phyloP scores from a whole-genome alignment of 371 early-diverging fungal genomes.

The Actinomortierella wolfii region DNA sequence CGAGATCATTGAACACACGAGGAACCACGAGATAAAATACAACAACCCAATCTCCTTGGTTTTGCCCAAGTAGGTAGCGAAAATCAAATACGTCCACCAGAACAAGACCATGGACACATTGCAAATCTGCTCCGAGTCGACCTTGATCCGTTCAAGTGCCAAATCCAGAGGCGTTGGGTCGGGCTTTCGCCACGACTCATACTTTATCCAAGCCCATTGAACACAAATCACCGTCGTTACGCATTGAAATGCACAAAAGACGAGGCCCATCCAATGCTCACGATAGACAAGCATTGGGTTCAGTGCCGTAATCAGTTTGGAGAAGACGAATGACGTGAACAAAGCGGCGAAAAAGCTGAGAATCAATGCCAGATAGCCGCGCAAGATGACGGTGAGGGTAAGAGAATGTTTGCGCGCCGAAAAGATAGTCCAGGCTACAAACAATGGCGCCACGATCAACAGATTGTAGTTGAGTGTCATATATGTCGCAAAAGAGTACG shows the following conservation, averaged over 20 bases:
- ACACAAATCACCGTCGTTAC: slow-evolving; percentile 30
- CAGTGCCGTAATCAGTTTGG: slow-evolving; percentile 18
- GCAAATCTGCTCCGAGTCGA: slow-evolving; percentile 46
- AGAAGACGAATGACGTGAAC: slow-evolving; percentile 15
- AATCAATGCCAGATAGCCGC: slow-evolving; percentile 24
- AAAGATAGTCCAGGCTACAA: slow-evolving; percentile 38
- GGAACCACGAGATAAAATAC: slow-evolving; percentile 52
- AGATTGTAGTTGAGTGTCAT: slow-evolving; percentile 48
- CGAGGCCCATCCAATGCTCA: slow-evolving; percentile 27
- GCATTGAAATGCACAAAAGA: slow-evolving; percentile 40
- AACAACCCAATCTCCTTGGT: slow-evolving; percentile 46
- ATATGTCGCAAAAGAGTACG: slow-evolving; percentile 50
- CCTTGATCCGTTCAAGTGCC: slow-evolving; percentile 47
- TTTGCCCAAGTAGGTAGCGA: slow-evolving; percentile 35
- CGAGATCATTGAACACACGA: slow-evolving; percentile 47
- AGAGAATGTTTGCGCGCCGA: slow-evolving; percentile 20
- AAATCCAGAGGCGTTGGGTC: slow-evolving; percentile 45
- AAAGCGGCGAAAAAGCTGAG: slow-evolving; percentile 19
- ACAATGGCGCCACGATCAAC: slow-evolving; percentile 47
- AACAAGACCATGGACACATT: slow-evolving; percentile 49
- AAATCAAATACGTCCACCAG: slow-evolving; percentile 53
- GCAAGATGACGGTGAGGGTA: slow-evolving; percentile 9
- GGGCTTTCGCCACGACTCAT: slow-evolving; percentile 34
- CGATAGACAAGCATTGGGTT: slow-evolving; percentile 45
- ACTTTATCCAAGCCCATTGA: slow-evolving; percentile 34